These are phyloP conservation scores for Rutstroemia sp. DNA, from an alignment of 2,329 filamentous ascomycete species.

Conservation along the genomic window DNA sequence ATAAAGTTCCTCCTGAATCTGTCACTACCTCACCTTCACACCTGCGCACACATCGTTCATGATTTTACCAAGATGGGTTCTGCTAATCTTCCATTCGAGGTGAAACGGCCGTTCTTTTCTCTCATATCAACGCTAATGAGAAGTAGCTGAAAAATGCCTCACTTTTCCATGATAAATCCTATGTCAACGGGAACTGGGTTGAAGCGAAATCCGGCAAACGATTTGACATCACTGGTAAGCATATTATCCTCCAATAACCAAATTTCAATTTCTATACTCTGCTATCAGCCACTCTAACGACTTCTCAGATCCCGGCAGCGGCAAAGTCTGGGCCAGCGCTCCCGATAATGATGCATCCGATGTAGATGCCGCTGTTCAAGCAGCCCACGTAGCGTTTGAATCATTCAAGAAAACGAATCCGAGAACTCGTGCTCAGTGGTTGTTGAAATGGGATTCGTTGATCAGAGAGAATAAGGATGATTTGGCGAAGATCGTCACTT, in stretches of 20 bases:
- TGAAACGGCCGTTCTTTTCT: background rate
- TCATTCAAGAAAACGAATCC: constrained; percentile 53
- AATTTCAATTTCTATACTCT: background rate
- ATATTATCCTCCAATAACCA: background rate
- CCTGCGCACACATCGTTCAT: background rate
- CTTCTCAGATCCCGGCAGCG: constrained; percentile 38
- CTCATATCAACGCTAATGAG: background rate
- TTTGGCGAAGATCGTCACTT: constrained; percentile 53
- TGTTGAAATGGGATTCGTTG: constrained; percentile 58
- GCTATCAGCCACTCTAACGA: background rate
- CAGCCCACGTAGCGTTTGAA: constrained; percentile 53
- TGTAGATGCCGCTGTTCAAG: constrained; percentile 51
- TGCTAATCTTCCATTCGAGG: constrained; percentile 17
- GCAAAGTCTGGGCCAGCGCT: constrained; percentile 36
- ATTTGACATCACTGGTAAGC: constrained; percentile 46
- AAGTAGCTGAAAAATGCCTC: constrained; percentile 44
- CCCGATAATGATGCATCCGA: constrained; percentile 44
- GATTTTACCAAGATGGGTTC: background rate
- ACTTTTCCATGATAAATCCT: constrained; percentile 46
- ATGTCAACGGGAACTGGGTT: constrained; percentile 47
- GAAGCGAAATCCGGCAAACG: constrained; percentile 48
- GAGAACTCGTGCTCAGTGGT: constrained; percentile 50
- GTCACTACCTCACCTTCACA: too few species aligned
- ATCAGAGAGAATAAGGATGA: constrained; percentile 56
- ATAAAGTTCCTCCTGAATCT: too few species aligned